These are phyloP conservation scores for Fusarium sp. DNA, from an alignment of 2,329 filamentous ascomycete species.

Conservation along the genomic window DNA sequence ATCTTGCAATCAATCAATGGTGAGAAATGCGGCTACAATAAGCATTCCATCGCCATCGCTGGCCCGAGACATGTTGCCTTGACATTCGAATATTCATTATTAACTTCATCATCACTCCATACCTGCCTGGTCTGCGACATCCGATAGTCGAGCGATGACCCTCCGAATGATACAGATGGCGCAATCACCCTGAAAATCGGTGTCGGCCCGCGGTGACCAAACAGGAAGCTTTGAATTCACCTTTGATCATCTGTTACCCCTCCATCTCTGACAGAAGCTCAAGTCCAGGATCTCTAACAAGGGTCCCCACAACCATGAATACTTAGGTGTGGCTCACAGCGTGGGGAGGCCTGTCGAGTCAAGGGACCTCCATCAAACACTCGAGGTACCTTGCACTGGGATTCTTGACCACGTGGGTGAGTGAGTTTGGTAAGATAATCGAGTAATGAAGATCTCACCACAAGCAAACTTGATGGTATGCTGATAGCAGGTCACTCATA, in stretches of 20 bases:
- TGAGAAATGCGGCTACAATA: not conserved
- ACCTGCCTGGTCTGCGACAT: constrained; percentile 5
- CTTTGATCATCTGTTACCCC: constrained; percentile 18
- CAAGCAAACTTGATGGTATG: constrained; percentile 3
- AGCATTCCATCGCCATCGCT: not conserved
- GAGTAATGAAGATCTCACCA: not conserved
- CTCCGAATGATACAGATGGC: constrained; percentile 7
- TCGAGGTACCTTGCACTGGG: constrained; percentile 24
- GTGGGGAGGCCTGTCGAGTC: constrained; percentile 29
- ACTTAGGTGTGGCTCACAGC: constrained; percentile 27
- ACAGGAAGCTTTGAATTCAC: constrained; percentile 26
- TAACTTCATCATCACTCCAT: constrained; percentile 1
- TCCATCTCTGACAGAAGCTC: constrained; percentile 22
- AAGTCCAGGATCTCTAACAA: constrained; percentile 12
- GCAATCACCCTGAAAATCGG: constrained; percentile 14
- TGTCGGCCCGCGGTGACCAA: constrained; percentile 20
- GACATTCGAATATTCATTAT: not conserved
- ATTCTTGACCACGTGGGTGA: constrained; percentile 30
- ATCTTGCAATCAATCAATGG: not conserved
- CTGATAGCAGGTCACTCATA: constrained; percentile 3
- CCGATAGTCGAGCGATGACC: constrained; percentile 10
- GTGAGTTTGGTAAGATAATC: not conserved
- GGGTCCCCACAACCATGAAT: constrained; percentile 21
- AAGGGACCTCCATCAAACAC: not conserved
- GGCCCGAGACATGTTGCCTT: not conserved